phyloP scores from a whole-genome alignment of 345 rosid genomes.

The Euphorbia pulcherrima region DNA sequence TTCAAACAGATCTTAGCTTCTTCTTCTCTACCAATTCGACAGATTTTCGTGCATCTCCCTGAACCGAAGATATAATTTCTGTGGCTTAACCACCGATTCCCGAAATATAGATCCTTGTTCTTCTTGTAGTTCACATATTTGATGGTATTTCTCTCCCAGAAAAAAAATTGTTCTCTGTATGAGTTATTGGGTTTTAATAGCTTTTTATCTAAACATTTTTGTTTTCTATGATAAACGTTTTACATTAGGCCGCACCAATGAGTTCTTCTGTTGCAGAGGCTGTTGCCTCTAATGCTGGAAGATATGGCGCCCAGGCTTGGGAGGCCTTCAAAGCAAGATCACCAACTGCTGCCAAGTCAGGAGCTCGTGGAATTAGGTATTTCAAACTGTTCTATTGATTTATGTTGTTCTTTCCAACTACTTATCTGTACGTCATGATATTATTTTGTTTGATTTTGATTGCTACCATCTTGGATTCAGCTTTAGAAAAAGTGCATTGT shows the following conservation, averaged over 20 bases:
- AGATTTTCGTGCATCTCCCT: background rate
- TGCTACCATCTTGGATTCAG: background rate
- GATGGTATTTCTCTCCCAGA: background rate
- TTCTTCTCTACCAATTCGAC: background rate
- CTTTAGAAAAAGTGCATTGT: background rate
- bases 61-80: background rate
- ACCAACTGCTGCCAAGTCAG: background rate
- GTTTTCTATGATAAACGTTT: background rate
- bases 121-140: background rate
- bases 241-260: constrained; percentile 2
- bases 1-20: background rate
- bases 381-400: background rate
- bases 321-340: constrained; percentile 12
- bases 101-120: background rate
- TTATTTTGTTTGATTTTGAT: background rate
- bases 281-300: constrained; percentile 9
- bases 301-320: constrained; percentile 8
- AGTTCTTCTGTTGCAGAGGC: constrained; percentile 1
- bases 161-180: background rate
- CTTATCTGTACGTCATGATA: background rate
- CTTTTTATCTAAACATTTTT: background rate
- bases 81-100: background rate
- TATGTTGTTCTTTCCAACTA: background rate
- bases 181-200: background rate
- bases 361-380: constrained; percentile 4